Conservation (phyloP, 345 rosid species). For the Raphanus sativus region DNA sequence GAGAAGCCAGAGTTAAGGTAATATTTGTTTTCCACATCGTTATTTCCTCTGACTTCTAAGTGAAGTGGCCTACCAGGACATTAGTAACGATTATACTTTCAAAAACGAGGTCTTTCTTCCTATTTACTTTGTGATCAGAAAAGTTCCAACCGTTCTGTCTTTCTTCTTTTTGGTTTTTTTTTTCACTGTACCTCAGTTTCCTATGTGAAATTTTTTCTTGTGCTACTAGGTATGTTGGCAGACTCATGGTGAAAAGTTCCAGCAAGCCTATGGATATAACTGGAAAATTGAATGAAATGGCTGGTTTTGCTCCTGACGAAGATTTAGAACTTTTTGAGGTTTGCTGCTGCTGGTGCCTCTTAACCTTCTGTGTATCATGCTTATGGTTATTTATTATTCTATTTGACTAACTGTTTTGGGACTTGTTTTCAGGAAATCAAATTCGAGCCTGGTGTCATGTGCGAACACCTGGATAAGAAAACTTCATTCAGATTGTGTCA, state of each 20-base stretch:
- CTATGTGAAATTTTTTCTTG: slow-evolving; percentile 16
- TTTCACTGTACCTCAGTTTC: slow-evolving; percentile 5
- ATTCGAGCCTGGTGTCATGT: slow-evolving; percentile 88
- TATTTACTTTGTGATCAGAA: neutral
- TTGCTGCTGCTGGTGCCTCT: slow-evolving; percentile 15
- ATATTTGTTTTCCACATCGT: slow-evolving; percentile 8
- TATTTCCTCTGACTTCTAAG: neutral
- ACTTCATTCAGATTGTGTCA: slow-evolving; percentile 66
- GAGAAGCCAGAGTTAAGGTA: slow-evolving; percentile 71
- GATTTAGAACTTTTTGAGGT: slow-evolving; percentile 93
- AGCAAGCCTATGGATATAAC: slow-evolving; percentile 76
- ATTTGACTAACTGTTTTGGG: slow-evolving; percentile 6
- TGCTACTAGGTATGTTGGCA: slow-evolving; percentile 62
- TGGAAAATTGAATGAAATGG: slow-evolving; percentile 76
- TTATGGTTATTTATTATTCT: neutral
- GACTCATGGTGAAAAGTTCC: slow-evolving; percentile 77
- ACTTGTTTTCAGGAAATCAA: slow-evolving; percentile 70
- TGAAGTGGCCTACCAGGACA: slow-evolving; percentile 6
- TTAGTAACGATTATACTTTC: neutral
- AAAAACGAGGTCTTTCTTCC: neutral
- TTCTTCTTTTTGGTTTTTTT: neutral
- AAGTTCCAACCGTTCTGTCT: neutral
- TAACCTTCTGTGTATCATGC: slow-evolving; percentile 8
- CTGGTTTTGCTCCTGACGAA: slow-evolving; percentile 83
- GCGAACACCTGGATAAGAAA: slow-evolving; percentile 79